Evolutionary conservation across 2,329 filamentous ascomycete species (phyloP).

Genomic region (Aciculosporium take): DNA sequence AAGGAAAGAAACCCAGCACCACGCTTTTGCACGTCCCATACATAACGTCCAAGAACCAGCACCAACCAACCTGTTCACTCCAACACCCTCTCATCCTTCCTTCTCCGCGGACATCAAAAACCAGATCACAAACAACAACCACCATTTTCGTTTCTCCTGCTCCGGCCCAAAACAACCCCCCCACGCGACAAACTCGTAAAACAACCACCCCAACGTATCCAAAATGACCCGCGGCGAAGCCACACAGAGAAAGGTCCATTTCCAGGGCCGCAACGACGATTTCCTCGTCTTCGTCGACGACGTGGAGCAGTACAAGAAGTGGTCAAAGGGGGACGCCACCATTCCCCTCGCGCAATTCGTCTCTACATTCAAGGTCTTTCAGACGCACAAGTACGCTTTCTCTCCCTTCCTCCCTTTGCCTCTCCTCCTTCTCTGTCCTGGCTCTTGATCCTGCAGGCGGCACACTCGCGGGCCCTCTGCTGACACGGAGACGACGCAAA

Average conservation of each 20-base stretch:
- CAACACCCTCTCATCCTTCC: too few species aligned
- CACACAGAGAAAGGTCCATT: constrained; percentile 64
- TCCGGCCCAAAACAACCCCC: background rate
- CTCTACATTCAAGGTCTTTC: constrained; percentile 76
- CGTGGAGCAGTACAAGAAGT: constrained; percentile 55
- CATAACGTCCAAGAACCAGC: too few species aligned
- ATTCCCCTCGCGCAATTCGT: constrained; percentile 75
- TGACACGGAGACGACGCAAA: too few species aligned
- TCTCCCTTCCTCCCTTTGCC: background rate
- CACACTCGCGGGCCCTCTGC: too few species aligned
- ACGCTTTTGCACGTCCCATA: too few species aligned
- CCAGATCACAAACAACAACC: background rate
- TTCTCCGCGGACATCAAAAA: too few species aligned
- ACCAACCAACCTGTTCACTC: too few species aligned
- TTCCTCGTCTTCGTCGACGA: constrained; percentile 48
- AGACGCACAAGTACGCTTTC: constrained; percentile 66
- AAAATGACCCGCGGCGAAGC: constrained; percentile 61
- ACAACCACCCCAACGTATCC: too few species aligned
- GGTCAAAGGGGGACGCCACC: constrained; percentile 59
- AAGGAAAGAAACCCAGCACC: too few species aligned
- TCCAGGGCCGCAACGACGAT: constrained; percentile 54
- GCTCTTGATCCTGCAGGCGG: too few species aligned
- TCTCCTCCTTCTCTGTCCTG: background rate
- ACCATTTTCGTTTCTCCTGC: background rate
- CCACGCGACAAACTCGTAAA: background rate